Evolutionary conservation across 2,329 filamentous ascomycete species (phyloP).

Genomic region (Escovopsis sp.): DNA sequence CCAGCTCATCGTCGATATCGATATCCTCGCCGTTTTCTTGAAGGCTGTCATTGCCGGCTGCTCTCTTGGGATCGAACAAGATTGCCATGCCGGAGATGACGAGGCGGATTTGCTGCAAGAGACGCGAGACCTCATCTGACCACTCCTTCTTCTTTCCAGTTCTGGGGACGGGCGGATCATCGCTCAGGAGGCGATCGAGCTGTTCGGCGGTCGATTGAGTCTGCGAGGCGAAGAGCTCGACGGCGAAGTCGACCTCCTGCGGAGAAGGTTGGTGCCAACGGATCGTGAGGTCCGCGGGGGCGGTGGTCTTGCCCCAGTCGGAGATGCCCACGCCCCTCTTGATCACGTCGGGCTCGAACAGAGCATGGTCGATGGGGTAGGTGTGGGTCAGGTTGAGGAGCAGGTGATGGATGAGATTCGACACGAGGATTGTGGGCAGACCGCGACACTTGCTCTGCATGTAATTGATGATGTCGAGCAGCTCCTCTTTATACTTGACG

Average conservation of each 20-base stretch:
- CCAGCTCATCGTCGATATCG: conserved; percentile 29
- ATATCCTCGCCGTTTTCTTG: conserved; percentile 27
- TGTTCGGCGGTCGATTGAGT: conserved; percentile 61
- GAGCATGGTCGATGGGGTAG: conserved; percentile 76
- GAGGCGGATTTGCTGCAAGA: conserved; percentile 76
- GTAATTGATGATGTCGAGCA: conserved; percentile 82
- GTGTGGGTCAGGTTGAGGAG: conserved; percentile 88
- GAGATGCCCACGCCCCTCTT: conserved; percentile 56
- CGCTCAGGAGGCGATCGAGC: conserved; percentile 65
- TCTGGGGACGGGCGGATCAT: conserved; percentile 67
- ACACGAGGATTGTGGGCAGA: conserved; percentile 87
- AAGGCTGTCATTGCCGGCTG: conserved; percentile 37
- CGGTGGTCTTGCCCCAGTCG: conserved; percentile 73
- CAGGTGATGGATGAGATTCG: conserved; percentile 94
- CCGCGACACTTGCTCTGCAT: conserved; percentile 96
- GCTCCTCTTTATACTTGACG: conserved; percentile 72
- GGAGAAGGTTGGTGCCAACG: conserved; percentile 78
- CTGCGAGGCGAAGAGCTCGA: conserved; percentile 78
- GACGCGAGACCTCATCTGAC: conserved; percentile 90
- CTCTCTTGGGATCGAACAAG: conserved; percentile 69
- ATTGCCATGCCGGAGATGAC: conserved; percentile 81
- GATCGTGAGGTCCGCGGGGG: conserved; percentile 64
- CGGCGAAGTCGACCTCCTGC: conserved; percentile 75
- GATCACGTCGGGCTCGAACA: conserved; percentile 70
- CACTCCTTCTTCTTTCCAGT: conserved; percentile 96